Evolutionary conservation across 495 filamentous ascomycete genomes (phyloP).

Genomic region (Penicillium tannophilum): DNA sequence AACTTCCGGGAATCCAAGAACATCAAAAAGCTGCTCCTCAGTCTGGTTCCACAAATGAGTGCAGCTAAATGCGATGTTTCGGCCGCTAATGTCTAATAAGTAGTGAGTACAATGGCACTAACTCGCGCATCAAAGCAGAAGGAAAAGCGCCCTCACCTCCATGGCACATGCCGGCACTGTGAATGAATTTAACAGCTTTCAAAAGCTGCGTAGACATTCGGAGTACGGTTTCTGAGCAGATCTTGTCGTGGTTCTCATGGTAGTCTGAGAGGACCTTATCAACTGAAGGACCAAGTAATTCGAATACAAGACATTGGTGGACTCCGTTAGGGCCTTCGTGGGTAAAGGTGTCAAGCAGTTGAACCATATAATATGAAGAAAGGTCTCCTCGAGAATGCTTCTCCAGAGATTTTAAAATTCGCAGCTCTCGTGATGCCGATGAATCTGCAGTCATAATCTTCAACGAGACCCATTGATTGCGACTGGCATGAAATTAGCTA

Average conservation of each 20-base stretch:
- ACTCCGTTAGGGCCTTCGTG: conserved; percentile 44
- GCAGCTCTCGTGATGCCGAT: conserved; percentile 19
- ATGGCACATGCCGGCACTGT: conserved; percentile 34
- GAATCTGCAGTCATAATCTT: conserved; percentile 38
- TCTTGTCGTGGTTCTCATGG: conserved; percentile 15
- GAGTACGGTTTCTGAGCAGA: conserved; percentile 26
- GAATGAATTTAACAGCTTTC: conserved; percentile 31
- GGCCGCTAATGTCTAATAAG: conserved; percentile 21
- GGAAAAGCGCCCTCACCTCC: conserved; percentile 24
- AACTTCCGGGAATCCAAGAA: conserved; percentile 32
- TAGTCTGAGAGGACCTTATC: conserved; percentile 26
- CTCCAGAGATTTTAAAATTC: conserved; percentile 10
- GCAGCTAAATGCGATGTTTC: conserved; percentile 24
- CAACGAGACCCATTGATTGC: conserved; percentile 30
- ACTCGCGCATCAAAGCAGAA: too few relatives aligned
- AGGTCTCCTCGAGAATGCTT: conserved; percentile 10
- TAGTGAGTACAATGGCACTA: neutral
- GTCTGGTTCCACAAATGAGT: conserved; percentile 13
- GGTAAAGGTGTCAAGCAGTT: conserved; percentile 40
- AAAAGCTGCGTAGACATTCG: conserved; percentile 33
- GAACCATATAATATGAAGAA: conserved; percentile 29
- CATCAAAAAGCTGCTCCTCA: conserved; percentile 28
- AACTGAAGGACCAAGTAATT: conserved; percentile 41
- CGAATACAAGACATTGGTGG: conserved; percentile 48
- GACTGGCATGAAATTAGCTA: conserved; percentile 21